Evolutionary conservation across 345 rosid genomes (phyloP).

Genomic region (Salix viminalis): DNA sequence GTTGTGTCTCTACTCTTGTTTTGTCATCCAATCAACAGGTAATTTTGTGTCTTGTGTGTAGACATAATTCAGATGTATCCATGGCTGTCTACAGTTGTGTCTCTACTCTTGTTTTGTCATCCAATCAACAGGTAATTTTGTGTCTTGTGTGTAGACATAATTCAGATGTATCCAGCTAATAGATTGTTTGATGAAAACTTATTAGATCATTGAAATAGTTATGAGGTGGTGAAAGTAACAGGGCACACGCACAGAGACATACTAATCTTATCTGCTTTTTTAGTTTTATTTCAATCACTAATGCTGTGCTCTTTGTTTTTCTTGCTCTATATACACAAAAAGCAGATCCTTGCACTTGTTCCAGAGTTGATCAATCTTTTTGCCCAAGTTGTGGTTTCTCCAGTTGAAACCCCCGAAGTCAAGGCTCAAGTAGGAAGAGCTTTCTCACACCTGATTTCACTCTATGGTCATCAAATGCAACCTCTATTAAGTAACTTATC

Average conservation of each 20-base stretch:
- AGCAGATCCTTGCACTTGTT: constrained; percentile 69
- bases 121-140: constrained; percentile 68
- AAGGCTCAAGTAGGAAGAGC: constrained; percentile 81
- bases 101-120: constrained; percentile 68
- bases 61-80: neutral
- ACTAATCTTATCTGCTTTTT: neutral
- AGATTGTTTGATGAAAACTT: neutral
- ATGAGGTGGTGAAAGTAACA: neutral
- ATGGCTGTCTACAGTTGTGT: constrained; percentile 78
- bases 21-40: constrained; percentile 85
- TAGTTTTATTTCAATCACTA: neutral
- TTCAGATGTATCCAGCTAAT: neutral
- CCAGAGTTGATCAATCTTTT: constrained; percentile 85
- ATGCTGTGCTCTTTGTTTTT: neutral
- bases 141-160: neutral
- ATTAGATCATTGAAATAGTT: neutral
- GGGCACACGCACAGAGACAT: neutral
- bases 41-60: neutral
- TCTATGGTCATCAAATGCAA: constrained; percentile 85
- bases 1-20: constrained; percentile 74
- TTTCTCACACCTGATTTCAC: constrained; percentile 71
- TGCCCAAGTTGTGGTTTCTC: constrained; percentile 83
- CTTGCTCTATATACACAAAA: neutral
- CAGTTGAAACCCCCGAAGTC: constrained; percentile 74
- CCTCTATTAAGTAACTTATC: constrained; percentile 66